These are phyloP conservation scores for Fonsecaea pedrosoi DNA, from an alignment of 2,329 filamentous ascomycete genomes.

Conservation along the genomic window DNA sequence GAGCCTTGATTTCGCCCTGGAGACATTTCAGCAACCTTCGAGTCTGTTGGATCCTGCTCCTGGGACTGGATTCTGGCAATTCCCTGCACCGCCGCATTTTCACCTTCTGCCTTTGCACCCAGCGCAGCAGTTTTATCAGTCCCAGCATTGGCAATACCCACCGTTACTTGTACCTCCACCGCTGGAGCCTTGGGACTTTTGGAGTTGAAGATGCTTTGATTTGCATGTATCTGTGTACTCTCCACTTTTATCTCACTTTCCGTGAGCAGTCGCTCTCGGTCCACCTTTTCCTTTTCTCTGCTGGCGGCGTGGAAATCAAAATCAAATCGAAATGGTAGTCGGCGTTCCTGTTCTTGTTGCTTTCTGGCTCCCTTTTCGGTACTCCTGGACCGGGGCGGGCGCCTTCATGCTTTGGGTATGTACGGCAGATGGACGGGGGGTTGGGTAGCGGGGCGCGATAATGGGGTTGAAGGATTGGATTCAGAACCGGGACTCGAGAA, in stretches of 20 bases:
- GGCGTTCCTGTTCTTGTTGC: not conserved
- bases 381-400: not conserved
- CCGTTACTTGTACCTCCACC: not conserved
- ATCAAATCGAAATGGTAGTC: conserved; percentile 3
- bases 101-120: not conserved
- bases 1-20: not conserved
- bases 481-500: conserved; percentile 1
- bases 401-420: not conserved
- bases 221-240: not conserved
- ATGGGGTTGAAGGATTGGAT: not conserved
- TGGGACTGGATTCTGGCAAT: not conserved
- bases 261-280: not conserved
- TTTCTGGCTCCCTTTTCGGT: not conserved
- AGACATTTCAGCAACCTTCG: not conserved
- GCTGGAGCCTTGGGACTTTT: not conserved
- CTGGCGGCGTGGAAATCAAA: conserved; percentile 1
- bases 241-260: not conserved
- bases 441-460: not conserved
- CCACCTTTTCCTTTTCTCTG: not conserved
- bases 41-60: conserved; percentile 1
- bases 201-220: conserved; percentile 8
- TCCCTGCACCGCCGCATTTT: not conserved
- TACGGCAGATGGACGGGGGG: not conserved
- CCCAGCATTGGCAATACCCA: not conserved
- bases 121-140: not conserved